Evolutionary conservation across 2,329 filamentous ascomycete species (phyloP), one percentile per base, ranked within the genome.

Genomic region (Chaetomiaceae sp.): DNA sequence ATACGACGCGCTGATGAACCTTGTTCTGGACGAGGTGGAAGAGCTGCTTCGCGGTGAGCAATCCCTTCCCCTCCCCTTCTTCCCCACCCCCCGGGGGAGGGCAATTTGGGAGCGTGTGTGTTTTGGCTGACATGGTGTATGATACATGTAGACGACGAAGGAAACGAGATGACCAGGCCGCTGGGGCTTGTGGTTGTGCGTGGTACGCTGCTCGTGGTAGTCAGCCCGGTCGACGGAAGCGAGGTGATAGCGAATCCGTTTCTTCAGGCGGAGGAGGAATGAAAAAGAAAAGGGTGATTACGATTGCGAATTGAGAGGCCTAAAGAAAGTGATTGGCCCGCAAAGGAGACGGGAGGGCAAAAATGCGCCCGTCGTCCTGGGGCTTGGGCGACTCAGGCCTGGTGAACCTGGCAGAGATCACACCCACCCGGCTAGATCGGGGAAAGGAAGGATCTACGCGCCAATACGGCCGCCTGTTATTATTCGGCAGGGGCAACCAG

Each of bases 241-340:
- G 91, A 97, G 73, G 86, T 92, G 72, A 99, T 99, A 64, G 82
- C 87, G 64, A 99, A 99, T 69, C 94, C 94, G 0, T 99, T 97
- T 66, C 76, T 87, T 48, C 84, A 89, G 65, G 76, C 80, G 21
- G 86, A 90, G 13, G 57, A 59, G 61, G 82, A 77, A 44, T 76
- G 69, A 75, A 16, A 21, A 4, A 9, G n/a, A 21, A 23, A n/a
- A 33, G 7, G 21, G 18, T 20, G 23, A 34, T n/a, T 20, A 18
- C 16, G 23, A 25, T 11, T 34, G 20, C 10, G 10, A 16, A 11
- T 25, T 13, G 25, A 10, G n/a, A 14, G 16, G 36, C 20, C 23
- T 7, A 7, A 14, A 10, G 11, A 18, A 25, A 25, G 9, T 16
- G 18, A 18, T 16, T 13, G 5, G 46, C 25, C n/a, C 7, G 16